Evolutionary conservation across 2,329 filamentous ascomycete species (phyloP).

Genomic region (Sporothrix euskadiensis): DNA sequence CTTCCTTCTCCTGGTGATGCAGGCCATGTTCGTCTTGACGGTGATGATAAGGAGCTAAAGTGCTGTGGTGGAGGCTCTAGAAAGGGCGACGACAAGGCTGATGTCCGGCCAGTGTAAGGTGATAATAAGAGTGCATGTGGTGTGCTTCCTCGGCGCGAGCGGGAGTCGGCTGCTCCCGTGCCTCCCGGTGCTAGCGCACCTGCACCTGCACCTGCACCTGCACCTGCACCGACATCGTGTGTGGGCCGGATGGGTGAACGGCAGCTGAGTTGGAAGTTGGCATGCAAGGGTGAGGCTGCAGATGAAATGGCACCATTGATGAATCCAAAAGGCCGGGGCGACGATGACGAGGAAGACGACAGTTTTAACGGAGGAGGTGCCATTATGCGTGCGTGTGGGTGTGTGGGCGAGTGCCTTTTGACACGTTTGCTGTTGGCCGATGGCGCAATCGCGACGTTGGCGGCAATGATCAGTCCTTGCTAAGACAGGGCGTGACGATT

Average conservation of each 20-base stretch:
- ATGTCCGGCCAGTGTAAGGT: background rate
- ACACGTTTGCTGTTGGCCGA: background rate
- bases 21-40: conserved; percentile 12
- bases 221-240: conserved; percentile 18
- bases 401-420: too few species aligned
- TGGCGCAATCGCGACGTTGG: background rate
- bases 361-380: conserved; percentile 11
- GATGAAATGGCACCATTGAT: conserved; percentile 37
- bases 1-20: conserved; percentile 20
- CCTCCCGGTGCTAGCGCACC: conserved; percentile 15
- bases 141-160: background rate
- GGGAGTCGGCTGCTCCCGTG: conserved; percentile 19
- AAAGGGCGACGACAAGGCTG: conserved; percentile 30
- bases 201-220: background rate
- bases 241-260: conserved; percentile 39
- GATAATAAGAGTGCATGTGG: background rate
- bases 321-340: conserved; percentile 22
- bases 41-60: conserved; percentile 29
- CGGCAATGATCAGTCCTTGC: background rate
- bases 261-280: conserved; percentile 38
- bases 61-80: conserved; percentile 34
- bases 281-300: conserved; percentile 37
- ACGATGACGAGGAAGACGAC: background rate
- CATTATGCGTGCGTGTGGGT: background rate
- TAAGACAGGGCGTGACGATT: background rate